Percentiles rank a stretch among this genome's conserved stretches.
Evolutionary conservation across 345 rosid genomes (phyloP).

Genomic region (Toxicodendron radicans): DNA sequence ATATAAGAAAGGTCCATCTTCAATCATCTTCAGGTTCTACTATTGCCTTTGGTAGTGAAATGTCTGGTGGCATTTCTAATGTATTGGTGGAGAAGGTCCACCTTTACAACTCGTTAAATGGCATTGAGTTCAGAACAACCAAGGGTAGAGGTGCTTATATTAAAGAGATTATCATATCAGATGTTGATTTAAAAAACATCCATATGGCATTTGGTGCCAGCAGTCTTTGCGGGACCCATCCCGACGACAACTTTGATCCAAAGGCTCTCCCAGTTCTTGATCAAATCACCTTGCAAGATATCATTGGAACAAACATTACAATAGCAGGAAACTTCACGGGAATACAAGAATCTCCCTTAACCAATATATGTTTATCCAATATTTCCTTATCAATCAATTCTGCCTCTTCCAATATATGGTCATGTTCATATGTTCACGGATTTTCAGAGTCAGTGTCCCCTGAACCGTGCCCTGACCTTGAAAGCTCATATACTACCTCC

Average conservation of each 20-base stretch:
- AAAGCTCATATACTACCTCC: slow-evolving; percentile 33
- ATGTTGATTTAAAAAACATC: slow-evolving; percentile 40
- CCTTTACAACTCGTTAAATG: slow-evolving; percentile 51
- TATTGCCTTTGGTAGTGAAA: slow-evolving; percentile 92
- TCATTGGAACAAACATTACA: slow-evolving; percentile 56
- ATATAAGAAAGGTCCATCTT: slow-evolving; percentile 60
- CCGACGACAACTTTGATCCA: slow-evolving; percentile 71
- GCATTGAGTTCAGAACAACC: slow-evolving; percentile 69
- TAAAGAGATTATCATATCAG: slow-evolving; percentile 53
- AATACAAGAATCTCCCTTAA: slow-evolving; percentile 66
- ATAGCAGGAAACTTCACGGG: slow-evolving; percentile 77
- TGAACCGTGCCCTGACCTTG: slow-evolving; percentile 60
- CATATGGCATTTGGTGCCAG: slow-evolving; percentile 49
- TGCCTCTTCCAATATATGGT: slow-evolving; percentile 46
- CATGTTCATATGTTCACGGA: slow-evolving; percentile 70
- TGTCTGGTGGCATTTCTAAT: slow-evolving; percentile 91
- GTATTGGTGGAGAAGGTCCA: slow-evolving; percentile 51
- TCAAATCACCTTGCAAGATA: slow-evolving; percentile 46
- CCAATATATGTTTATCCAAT: slow-evolving; percentile 60
- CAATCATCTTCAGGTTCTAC: slow-evolving; percentile 73
- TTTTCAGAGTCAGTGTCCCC: slow-evolving; percentile 74
- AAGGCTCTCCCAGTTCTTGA: slow-evolving; percentile 62
- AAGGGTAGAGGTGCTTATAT: slow-evolving; percentile 89
- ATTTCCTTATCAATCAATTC: slow-evolving; percentile 48
- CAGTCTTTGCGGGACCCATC: slow-evolving; percentile 72